Percentiles rank a stretch among this genome's conserved stretches.
phyloP scores from a whole-genome alignment of 805 yeast genomes.

The Cyberlindnera maritima region DNA sequence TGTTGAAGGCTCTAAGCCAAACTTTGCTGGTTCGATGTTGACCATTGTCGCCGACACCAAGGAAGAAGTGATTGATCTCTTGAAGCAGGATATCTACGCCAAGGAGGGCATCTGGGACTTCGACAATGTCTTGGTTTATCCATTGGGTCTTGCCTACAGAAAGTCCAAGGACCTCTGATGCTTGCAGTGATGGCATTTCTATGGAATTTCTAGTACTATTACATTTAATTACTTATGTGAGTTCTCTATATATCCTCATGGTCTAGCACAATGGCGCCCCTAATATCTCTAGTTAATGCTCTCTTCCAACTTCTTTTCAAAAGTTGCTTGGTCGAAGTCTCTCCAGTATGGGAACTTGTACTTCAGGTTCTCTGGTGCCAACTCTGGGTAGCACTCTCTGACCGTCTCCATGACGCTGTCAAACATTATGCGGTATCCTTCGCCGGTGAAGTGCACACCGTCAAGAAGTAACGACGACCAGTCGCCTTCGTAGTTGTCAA shows the following conservation, averaged over 20 bases:
- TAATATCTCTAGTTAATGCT: background rate
- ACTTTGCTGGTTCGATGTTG: conserved; percentile 68
- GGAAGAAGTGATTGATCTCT: conserved; percentile 62
- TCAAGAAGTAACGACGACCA: conserved; percentile 44
- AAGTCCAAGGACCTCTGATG: conserved; percentile 30
- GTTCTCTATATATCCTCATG: background rate
- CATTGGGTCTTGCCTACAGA: conserved; percentile 48
- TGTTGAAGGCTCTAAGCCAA: conserved; percentile 37
- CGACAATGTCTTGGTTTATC: conserved; percentile 56
- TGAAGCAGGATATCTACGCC: conserved; percentile 62
- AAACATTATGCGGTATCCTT: conserved; percentile 49
- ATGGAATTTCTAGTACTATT: no score
- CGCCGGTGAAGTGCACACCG: conserved; percentile 61
- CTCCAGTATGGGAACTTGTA: conserved; percentile 41
- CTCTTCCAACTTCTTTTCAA: conserved; percentile 6
- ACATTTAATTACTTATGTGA: no score
- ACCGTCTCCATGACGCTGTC: conserved; percentile 42
- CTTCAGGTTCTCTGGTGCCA: conserved; percentile 39
- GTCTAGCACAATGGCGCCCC: no score
- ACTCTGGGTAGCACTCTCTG: conserved; percentile 44
- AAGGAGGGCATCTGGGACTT: conserved; percentile 76
- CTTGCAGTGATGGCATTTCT: no score
- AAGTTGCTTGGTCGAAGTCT: conserved; percentile 27
- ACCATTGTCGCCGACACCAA: conserved; percentile 61
- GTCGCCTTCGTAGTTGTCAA: conserved; percentile 36